Percentiles rank a stretch among this genome's conserved stretches.
Evolutionary conservation across 192 early-diverging fungal species (phyloP).

Genomic region (Thoreauomyces humboldtii): DNA sequence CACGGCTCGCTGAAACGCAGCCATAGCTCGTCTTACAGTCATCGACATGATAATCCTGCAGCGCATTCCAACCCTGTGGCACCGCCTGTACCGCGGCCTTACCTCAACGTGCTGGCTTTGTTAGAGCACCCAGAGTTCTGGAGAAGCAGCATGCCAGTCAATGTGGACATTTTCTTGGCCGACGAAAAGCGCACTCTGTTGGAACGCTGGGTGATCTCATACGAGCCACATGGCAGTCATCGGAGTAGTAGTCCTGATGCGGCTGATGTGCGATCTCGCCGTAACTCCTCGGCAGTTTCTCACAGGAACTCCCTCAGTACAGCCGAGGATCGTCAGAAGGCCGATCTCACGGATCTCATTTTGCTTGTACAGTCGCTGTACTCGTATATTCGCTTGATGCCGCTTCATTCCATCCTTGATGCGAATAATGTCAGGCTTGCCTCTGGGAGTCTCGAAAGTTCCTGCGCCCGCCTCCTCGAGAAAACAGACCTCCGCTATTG

Average conservation of each 20-base stretch:
- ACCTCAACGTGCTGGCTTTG: constrained; percentile 7
- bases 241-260: not conserved
- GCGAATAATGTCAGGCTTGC: constrained; percentile 30
- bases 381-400: constrained; percentile 50
- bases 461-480: too few species aligned
- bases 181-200: constrained; percentile 17
- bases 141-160: constrained; percentile 40
- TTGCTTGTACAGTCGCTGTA: constrained; percentile 51
- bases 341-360: constrained; percentile 46
- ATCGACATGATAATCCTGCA: too few species aligned
- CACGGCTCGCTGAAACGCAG: too few species aligned
- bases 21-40: too few species aligned
- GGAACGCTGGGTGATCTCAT: constrained; percentile 54
- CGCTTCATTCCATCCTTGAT: constrained; percentile 33
- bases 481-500: constrained; percentile 11
- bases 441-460: not conserved
- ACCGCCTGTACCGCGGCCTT: too few species aligned
- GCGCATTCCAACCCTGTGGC: not conserved
- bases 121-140: constrained; percentile 37
- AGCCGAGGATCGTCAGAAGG: not conserved
- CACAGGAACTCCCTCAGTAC: not conserved
- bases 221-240: constrained; percentile 17
- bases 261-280: not conserved
- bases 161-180: constrained; percentile 41
- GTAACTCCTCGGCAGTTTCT: too few species aligned